Evolutionary conservation across 352 stramenopile genomes (phyloP), one percentile per base, ranked within the genome.

Genomic region (Pythium chondricola): DNA sequence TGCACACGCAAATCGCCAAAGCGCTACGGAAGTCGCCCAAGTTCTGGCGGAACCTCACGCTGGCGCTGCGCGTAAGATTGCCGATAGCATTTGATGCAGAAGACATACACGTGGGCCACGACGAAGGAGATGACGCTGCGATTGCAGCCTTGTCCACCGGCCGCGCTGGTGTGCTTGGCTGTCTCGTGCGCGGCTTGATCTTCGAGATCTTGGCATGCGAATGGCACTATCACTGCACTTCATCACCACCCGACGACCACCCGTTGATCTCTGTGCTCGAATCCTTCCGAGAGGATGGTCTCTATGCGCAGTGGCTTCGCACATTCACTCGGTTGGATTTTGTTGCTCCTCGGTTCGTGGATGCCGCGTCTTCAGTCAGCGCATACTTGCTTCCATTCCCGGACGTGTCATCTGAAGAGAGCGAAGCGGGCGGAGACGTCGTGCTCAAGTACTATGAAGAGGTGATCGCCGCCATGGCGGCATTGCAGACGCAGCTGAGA

Each of bases 281-380:
- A 17, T 65, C 66, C 7, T 85, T 85, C 48, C 59, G 74, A 14
- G 67, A 72, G 32, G 71, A 88, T 44, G 74, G 71, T 6, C 53
- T 85, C 1, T 88, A 78, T 52, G 69, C 73, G 9, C 71, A 88
- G 43, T 88, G 76, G 76, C 42, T 85, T 24, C 69, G 73, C 8
- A 77, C 76, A 0, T 85, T 85, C 36, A 84, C 76, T 22, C 58
- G 69, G 5, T 53, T 88, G 13, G 71, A 85, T 32, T 85, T 85
- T 55, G 52, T 46, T 2, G 43, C 50, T 13, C 48, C 56, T 4
- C 56, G 44, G 25, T 64, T 75, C 55, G 49, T 48, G 5, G 37
- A 67, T n/a, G 39, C 60, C 2, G 56, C 55, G 10, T 31, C 33
- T 21, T 52, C 43, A 14, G 52, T 72, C 11, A 51, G 59, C 25